Percentiles rank a stretch among this genome's conserved stretches.
phyloP scores from a whole-genome alignment of 2,329 filamentous ascomycete genomes.

The Alternaria rosae region DNA sequence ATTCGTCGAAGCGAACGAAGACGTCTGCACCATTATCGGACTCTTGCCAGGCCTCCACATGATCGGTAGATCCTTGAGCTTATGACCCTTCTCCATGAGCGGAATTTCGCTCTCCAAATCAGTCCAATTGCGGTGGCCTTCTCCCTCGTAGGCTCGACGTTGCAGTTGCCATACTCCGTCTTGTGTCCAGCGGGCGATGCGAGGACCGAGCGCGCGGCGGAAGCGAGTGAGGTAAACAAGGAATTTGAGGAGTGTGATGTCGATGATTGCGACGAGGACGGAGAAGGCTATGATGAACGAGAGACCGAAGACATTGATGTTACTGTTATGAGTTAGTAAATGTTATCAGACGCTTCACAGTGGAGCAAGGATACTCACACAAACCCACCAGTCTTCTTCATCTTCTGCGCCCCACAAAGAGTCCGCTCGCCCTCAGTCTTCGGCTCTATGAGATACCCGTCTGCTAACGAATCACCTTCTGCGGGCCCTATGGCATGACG shows the following conservation, averaged over 20 bases:
- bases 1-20: neutral
- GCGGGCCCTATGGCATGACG: constrained; percentile 15
- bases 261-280: constrained; percentile 8
- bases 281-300: constrained; percentile 25
- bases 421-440: neutral
- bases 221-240: constrained; percentile 26
- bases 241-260: constrained; percentile 24
- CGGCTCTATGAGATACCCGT: neutral
- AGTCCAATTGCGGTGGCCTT: constrained; percentile 8
- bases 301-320: constrained; percentile 34
- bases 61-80: constrained; percentile 6
- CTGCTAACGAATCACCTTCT: neutral
- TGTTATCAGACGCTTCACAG: neutral
- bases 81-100: constrained; percentile 8
- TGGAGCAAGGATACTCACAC: constrained; percentile 16
- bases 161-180: constrained; percentile 38
- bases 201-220: constrained; percentile 22
- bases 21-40: neutral
- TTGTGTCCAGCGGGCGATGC: constrained; percentile 37
- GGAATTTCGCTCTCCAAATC: constrained; percentile 6
- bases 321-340: constrained; percentile 10
- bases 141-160: constrained; percentile 30
- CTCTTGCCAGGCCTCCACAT: constrained; percentile 4
- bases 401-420: constrained; percentile 23
- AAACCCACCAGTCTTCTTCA: constrained; percentile 28